Evolutionary conservation across 768 basidiomycete genomes (phyloP), one percentile per base, ranked within the genome.

Genomic region (Boletus reticulatus): DNA sequence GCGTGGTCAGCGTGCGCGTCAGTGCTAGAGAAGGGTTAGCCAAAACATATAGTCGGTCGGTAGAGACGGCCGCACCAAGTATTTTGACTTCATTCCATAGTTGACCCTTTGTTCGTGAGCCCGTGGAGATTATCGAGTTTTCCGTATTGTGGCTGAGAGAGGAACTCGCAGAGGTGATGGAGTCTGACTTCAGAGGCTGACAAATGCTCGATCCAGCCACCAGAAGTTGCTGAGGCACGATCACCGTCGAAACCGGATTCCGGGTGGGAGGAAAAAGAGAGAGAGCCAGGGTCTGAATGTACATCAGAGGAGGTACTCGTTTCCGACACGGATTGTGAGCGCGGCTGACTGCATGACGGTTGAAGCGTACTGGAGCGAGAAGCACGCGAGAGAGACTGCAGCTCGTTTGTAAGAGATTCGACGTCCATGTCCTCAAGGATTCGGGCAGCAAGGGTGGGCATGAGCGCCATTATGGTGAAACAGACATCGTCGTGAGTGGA

Each of bases 31-130:
- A 39, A 57, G 17, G 22, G 16, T 58, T 29, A 59, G 52, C 52
- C 50, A 16, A 46, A 43, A 20, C n/a, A 49, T 43, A 42, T 27
- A 41, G n/a, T 17, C 45, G n/a, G n/a, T n/a, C n/a, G 43, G 19
- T 11, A 29, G 51, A 45, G 4, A 39, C 81, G 45, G 65, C 88
- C 92, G 86, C 32, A 95, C 83, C 59, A 3, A 68, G 61, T 37
- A 94, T 82, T 70, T 97, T 98, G 37, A 97, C 81, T 72, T 97
- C 93, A 54, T 86, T 85, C 96, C 96, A 98, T 8, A 98, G 76
- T 63, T 95, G 88, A 2, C 80, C 82, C 67, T 88, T 94, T n/a
- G 81, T 84, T 57, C 81, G 76, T 24, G 74, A 72, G 41, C 60
- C 57, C 41, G 53, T 59, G 17, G 65, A 61, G 4, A 43, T 38